phyloP scores from a whole-genome alignment of 2,329 filamentous ascomycete species.

The Chalaropsis thielavioides region DNA sequence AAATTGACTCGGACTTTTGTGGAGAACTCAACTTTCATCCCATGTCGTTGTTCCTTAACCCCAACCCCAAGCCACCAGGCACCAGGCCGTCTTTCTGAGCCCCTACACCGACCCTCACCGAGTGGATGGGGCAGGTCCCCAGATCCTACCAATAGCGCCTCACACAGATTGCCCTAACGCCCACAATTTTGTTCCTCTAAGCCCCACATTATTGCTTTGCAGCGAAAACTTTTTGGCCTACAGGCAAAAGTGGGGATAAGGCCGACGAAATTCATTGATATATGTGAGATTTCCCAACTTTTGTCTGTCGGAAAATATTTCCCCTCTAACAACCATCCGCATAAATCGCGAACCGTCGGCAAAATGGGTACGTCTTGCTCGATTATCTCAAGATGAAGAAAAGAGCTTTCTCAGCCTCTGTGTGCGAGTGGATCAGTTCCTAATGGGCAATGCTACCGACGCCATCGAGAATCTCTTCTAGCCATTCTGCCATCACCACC shows the following conservation, averaged over 20 bases:
- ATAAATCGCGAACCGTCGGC: constrained; percentile 17
- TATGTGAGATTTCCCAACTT: constrained; percentile 6
- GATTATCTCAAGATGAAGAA: constrained; percentile 15
- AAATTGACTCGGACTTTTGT: not conserved
- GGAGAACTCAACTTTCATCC: not conserved
- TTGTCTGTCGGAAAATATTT: not conserved
- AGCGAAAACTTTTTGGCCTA: constrained; percentile 6
- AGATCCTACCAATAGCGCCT: not conserved
- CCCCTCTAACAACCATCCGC: constrained; percentile 12
- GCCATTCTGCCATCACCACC: not conserved
- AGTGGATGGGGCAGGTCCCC: not conserved
- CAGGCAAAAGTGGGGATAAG: not conserved
- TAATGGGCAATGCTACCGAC: constrained; percentile 7
- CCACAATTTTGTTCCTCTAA: constrained; percentile 11
- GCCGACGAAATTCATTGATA: constrained; percentile 2
- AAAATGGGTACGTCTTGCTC: constrained; percentile 18
- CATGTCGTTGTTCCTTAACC: not conserved
- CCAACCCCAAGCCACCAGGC: not conserved
- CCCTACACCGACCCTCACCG: constrained; percentile 5
- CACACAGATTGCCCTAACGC: constrained; percentile 15
- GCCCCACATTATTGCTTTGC: not conserved
- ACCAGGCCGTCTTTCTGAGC: not conserved
- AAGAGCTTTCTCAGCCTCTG: constrained; percentile 27
- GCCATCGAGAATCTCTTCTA: not conserved
- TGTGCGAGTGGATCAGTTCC: constrained; percentile 36